A percentile compares a stretch with the other conserved stretches of the same genome.
These are phyloP conservation scores for Hygrocybe punicea DNA, from an alignment of 768 basidiomycete species.

Conservation along the genomic window DNA sequence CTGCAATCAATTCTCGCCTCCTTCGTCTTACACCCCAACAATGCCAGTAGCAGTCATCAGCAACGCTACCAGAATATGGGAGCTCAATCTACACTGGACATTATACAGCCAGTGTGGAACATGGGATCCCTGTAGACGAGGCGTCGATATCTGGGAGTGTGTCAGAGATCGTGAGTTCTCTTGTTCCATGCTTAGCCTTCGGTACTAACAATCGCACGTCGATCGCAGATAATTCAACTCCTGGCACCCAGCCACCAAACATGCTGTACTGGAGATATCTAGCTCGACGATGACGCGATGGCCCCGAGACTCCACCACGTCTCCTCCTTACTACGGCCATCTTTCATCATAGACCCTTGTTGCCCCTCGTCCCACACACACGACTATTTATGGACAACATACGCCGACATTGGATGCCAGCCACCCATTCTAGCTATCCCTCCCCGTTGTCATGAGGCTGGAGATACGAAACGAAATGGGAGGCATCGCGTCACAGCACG, in stretches of 20 bases:
- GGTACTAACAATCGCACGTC: conserved; percentile 6
- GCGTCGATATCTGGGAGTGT: conserved; percentile 77
- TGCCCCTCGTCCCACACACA: not conserved
- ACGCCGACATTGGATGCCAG: not conserved
- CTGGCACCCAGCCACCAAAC: conserved; percentile 49
- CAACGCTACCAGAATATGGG: conserved; percentile 70
- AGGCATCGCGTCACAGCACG: too few species aligned
- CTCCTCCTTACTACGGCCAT: not conserved
- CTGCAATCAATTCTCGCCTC: not conserved
- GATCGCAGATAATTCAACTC: conserved; percentile 57
- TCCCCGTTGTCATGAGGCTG: too few species aligned
- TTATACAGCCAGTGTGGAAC: conserved; percentile 65
- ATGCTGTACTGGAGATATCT: conserved; percentile 47
- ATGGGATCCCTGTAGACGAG: conserved; percentile 63
- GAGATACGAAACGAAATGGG: too few species aligned
- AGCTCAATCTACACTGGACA: conserved; percentile 61
- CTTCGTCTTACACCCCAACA: not conserved
- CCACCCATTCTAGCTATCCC: too few species aligned
- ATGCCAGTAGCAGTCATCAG: conserved; percentile 41
- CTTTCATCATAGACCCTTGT: not conserved
- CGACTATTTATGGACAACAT: not conserved
- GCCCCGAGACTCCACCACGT: not conserved
- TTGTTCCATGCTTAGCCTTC: not conserved
- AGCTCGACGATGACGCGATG: conserved; percentile 39
- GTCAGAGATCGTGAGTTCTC: conserved; percentile 57